A percentile compares a stretch with the other conserved stretches of the same genome.
phyloP scores from a whole-genome alignment of 805 yeast genomes.

The Nakazawaea holstii region DNA sequence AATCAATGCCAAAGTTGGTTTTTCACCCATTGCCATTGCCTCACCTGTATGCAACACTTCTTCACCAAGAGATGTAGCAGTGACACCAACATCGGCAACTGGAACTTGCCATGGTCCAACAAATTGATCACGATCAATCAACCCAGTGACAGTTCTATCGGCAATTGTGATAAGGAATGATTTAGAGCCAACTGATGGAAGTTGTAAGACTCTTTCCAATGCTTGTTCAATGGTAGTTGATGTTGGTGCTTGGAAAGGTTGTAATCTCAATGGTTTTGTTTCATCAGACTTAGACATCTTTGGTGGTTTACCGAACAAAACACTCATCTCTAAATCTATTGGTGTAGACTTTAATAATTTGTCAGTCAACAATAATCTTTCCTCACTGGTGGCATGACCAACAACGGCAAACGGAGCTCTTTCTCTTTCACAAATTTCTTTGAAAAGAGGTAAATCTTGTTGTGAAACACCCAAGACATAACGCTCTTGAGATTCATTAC shows the following conservation, averaged over 20 bases:
- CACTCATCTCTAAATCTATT: constrained; percentile 92
- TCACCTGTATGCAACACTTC: constrained; percentile 78
- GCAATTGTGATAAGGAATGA: constrained; percentile 95
- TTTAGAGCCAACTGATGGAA: constrained; percentile 95
- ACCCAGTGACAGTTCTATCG: constrained; percentile 95
- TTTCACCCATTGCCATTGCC: constrained; percentile 96
- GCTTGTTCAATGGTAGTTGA: constrained; percentile 53
- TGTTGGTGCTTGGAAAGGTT: constrained; percentile 24
- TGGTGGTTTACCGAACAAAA: constrained; percentile 95
- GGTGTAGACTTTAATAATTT: constrained; percentile 74
- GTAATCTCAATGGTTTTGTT: constrained; percentile 53
- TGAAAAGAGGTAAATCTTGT: constrained; percentile 65
- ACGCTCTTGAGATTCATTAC: constrained; percentile 98
- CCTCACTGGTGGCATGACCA: constrained; percentile 87
- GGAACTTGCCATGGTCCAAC: constrained; percentile 99
- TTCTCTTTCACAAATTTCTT: constrained; percentile 84
- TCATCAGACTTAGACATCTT: constrained; percentile 77
- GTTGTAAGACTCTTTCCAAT: constrained; percentile 70
- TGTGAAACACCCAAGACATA: constrained; percentile 91
- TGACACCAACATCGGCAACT: constrained; percentile 96
- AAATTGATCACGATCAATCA: constrained; percentile 95
- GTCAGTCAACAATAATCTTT: constrained; percentile 78
- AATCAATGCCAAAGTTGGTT: constrained; percentile 84
- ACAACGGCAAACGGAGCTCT: constrained; percentile 95
- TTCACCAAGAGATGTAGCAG: constrained; percentile 84